A percentile compares a stretch with the other conserved stretches of the same genome.
Evolutionary conservation across 257 asterid genomes (phyloP).

Genomic region (Primulina tabacum): DNA sequence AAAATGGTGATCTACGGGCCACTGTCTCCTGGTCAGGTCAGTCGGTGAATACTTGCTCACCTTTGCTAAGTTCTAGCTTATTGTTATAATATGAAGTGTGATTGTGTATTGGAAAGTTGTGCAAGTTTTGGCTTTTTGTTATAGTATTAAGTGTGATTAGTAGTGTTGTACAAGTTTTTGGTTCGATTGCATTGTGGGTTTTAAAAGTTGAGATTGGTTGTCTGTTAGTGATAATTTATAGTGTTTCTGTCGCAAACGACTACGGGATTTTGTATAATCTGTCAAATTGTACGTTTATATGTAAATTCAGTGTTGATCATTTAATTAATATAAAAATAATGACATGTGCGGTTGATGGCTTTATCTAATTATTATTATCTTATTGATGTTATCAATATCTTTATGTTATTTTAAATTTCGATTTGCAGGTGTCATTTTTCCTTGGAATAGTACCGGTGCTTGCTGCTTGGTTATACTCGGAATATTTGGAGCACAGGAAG

Average conservation of each 20-base stretch:
- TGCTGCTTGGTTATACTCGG: constrained; percentile 83
- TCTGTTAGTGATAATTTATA: background rate
- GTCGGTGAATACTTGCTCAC: constrained; percentile 26
- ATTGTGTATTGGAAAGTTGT: constrained; percentile 20
- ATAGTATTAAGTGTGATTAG: background rate
- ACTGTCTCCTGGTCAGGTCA: constrained; percentile 77
- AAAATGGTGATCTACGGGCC: constrained; percentile 84
- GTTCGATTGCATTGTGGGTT: background rate
- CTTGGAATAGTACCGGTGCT: constrained; percentile 64
- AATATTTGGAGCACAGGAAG: constrained; percentile 67
- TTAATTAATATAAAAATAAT: background rate
- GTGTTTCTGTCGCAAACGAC: background rate
- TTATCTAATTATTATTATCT: background rate
- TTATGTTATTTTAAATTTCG: constrained; percentile 14
- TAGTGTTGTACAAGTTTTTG: constrained; percentile 12
- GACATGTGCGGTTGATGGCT: constrained; percentile 15
- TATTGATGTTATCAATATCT: background rate
- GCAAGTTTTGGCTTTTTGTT: background rate
- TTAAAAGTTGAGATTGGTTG: constrained; percentile 14
- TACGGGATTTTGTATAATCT: background rate
- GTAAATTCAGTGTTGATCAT: constrained; percentile 2
- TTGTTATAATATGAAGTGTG: background rate
- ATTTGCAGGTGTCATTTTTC: constrained; percentile 71
- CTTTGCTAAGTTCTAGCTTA: background rate
- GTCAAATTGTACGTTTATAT: background rate